Evolutionary conservation across 768 basidiomycete species (phyloP), one percentile per base, ranked within the genome.

Genomic region (Mycena polygramma): DNA sequence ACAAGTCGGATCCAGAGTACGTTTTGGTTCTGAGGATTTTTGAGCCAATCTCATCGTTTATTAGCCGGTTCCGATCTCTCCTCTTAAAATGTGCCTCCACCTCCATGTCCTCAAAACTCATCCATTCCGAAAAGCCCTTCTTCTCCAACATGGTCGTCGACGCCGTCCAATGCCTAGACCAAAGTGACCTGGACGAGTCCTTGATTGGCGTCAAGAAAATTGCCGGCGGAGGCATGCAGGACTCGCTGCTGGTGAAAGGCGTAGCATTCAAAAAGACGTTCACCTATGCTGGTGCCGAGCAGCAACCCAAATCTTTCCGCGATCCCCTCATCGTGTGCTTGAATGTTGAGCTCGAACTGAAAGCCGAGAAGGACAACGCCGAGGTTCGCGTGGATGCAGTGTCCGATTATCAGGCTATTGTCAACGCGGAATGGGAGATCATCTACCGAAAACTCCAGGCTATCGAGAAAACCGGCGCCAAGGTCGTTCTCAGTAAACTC

Each of bases 231-330:
- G 98, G 94, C 68, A 94, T 98, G 92, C 96, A 98, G 81, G 98
- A 99, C 80, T 97, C 96, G 3, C 87, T 93, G 17, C 86, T 99
- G 52, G 87, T 99, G 77, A 83, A 85, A 66, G 97, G 98, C 46
- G 98, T 99, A 57, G 91, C 98, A 0, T 99, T 99, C 91, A 98
- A 98, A 82, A 99, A 99, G 85, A 99, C 98, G 0, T 99, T 99
- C 82, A 97, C 96, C 2, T 99, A 99, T 74, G 98, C 98, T 24
- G 98, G 98, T 55, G 98, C 98, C 22, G 98, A 99, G 79, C 98
- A 99, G 81, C 97, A 99, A 79, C 98, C 97, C 51, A 99, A 99
- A 83, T 87, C 89, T 41, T 98, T 99, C 87, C 83, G 83, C 71
- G 78, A 97, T 77, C 96, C 97, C 53, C 91, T 96, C 75, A 91